Conservation (phyloP, 352 stramenopile genomes). For the Globisporangium iwayamae region DNA sequence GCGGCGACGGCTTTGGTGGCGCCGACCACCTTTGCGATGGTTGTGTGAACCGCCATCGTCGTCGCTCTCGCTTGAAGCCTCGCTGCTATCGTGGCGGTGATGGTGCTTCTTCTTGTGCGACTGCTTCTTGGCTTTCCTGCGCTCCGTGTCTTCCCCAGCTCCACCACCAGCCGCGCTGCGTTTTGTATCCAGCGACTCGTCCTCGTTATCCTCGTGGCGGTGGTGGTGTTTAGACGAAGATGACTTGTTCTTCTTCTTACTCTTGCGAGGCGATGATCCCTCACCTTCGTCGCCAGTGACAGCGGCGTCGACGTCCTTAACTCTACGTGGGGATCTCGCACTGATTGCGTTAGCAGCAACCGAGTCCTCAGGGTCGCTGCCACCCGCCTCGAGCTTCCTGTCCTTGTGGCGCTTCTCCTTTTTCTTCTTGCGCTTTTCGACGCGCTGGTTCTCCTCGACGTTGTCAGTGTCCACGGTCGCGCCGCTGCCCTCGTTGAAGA, state of each 20-base stretch:
- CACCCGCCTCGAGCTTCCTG: slow-evolving; percentile 23
- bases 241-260: slow-evolving; percentile 49
- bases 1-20: slow-evolving; percentile 23
- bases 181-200: slow-evolving; percentile 4
- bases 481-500: slow-evolving; percentile 40
- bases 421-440: slow-evolving; percentile 54
- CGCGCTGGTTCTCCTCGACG: slow-evolving; percentile 32
- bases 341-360: slow-evolving; percentile 12
- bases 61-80: slow-evolving; percentile 41
- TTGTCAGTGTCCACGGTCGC: slow-evolving; percentile 8
- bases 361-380: slow-evolving; percentile 40
- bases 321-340: slow-evolving; percentile 38
- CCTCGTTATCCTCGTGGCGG: slow-evolving; percentile 21
- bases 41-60: slow-evolving; percentile 17
- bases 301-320: slow-evolving; percentile 22
- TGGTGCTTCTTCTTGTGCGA: slow-evolving; percentile 48
- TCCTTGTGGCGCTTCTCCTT: slow-evolving; percentile 50
- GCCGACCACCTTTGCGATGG: slow-evolving; percentile 18
- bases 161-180: background rate
- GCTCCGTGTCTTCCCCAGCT: slow-evolving; percentile 15
- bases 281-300: slow-evolving; percentile 18
- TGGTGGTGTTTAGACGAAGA: slow-evolving; percentile 25
- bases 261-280: slow-evolving; percentile 50
- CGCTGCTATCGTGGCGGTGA: slow-evolving; percentile 35
- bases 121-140: slow-evolving; percentile 29